Evolutionary conservation across 2,329 filamentous ascomycete genomes (phyloP), one percentile per base, ranked within the genome.

Genomic region (Colletotrichum neosansevieriae): DNA sequence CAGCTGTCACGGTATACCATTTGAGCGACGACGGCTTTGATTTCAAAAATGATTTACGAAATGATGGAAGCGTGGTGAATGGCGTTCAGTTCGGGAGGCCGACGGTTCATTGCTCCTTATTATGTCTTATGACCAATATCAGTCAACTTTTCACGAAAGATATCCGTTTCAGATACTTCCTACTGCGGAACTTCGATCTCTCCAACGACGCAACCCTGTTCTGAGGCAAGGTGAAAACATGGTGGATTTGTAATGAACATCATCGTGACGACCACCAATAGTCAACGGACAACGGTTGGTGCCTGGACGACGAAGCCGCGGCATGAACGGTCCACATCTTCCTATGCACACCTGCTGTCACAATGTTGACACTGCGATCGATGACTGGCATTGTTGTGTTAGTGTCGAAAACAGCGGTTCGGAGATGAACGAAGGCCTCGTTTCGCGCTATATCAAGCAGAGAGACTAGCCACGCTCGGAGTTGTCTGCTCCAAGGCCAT

Each of bases 11-110:
- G n/a, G 13, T n/a, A 45, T 45, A 19, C 42, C 42, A 19, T 19
- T n/a, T 3, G 13, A 45, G 42, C 42, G 42, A n/a, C 17, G 42
- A 45, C 7, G 13, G 13, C 42, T 45, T 45, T 45, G 13, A 45
- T 15, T 38, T 38, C 36, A 11, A 12, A 6, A 10, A 38, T 13
- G 36, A 38, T 15, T 38, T 12, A 38, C 36, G 36, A 38, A 38
- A 38, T 38, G 11, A 36, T 38, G 15, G 7, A 29, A 58, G 56
- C 56, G 42, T 38, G 56, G 56, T 34, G 56, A 58, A 58, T 42
- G 56, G 56, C 36, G 56, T 58, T 34, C 6, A 12, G 42, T 29
- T 17, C 10, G n/a, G 40, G 24, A 15, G 17, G 56, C 6, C 32
- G 42, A 42, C 36, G 38, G 21, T 45, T 45, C 6, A 17, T 19